These are phyloP conservation scores for Alternaria hordeiaustralica DNA, from an alignment of 2,329 filamentous ascomycete species.

Conservation along the genomic window DNA sequence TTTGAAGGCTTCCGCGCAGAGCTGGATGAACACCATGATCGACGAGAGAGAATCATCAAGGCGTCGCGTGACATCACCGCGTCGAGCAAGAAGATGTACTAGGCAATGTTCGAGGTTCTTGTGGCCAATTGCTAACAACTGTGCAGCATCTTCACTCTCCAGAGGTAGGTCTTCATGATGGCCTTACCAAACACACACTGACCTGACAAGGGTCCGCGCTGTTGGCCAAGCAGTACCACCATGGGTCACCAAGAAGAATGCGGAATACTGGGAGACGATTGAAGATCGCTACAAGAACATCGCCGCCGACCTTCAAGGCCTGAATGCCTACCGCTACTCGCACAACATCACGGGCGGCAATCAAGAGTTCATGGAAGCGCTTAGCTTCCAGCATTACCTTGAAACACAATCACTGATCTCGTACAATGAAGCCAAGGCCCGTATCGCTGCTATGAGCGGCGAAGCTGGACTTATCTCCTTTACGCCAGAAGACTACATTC, in stretches of 20 bases:
- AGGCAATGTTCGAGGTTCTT: not conserved
- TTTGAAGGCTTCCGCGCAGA: conserved; percentile 87
- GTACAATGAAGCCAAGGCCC: conserved; percentile 62
- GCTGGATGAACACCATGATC: conserved; percentile 92
- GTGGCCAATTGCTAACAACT: conserved; percentile 17
- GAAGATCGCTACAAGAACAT: conserved; percentile 70
- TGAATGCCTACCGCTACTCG: conserved; percentile 84
- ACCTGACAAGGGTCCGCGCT: conserved; percentile 64
- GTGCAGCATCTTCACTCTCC: conserved; percentile 79
- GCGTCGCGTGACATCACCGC: conserved; percentile 91
- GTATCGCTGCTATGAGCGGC: conserved; percentile 46
- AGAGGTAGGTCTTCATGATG: conserved; percentile 61
- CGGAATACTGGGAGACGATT: conserved; percentile 74
- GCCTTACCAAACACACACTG: conserved; percentile 1
- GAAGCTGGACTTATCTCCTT: conserved; percentile 63
- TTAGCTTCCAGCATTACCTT: conserved; percentile 89
- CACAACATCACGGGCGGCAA: conserved; percentile 78
- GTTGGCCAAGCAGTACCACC: conserved; percentile 67
- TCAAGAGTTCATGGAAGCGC: conserved; percentile 93
- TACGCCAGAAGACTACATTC: conserved; percentile 83
- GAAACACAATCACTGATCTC: conserved; percentile 76
- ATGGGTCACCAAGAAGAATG: conserved; percentile 73
- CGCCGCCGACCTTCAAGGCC: conserved; percentile 73
- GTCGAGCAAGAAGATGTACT: conserved; percentile 94
- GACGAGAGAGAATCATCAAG: conserved; percentile 88